Base-by-base conservation (phyloP, 805 yeast genomes). In the Yamadazyma sp. region DNA sequence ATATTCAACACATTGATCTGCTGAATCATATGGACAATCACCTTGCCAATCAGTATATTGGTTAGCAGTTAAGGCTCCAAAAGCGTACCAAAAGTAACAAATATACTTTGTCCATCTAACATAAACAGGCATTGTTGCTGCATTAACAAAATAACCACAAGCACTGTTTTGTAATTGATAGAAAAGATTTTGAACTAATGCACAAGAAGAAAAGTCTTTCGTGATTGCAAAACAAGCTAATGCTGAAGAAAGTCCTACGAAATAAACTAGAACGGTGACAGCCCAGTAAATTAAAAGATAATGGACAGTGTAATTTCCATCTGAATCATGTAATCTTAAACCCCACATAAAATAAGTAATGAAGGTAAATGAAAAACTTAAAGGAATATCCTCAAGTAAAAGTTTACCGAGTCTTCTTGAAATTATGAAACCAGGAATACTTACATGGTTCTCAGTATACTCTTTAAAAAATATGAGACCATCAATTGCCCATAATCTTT, bases 21-120 rank as follows among this genome's bases (percentile, higher is more conserved):
- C 42, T 3, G 38, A 38, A 3, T 40, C 36, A 11, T 53, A 53
- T 1, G 76, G 69, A 48, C 86, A 80, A 34, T 73, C 76, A 10
- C 87, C 87, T 27, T 55, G 41, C 61, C 68, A 83, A 22, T 70
- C 75, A 1, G 82, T 65, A 51, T 75, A 86, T 46, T 85, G 80
- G 50, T 80, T 82, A 0, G 88, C 70, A 26, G 73, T 49, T 38
- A 80, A 49, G 2, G 79, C 80, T 2, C 93, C 93, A 56, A 82
- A 83, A 0, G 80, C 80, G 51, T 82, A 86, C 86, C 89, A 87
- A 34, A 82, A 69, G 52, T 75, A 83, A 0, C 91, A 80, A 38
- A 80, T 62, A 56, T 83, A 86, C 52, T 82, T 84, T 4, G 81
- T 72, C 96, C 96, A 86, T 23, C 86, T 68, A 7, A 86, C 94